These are phyloP conservation scores for Aspergillus biplanus DNA, from an alignment of 495 filamentous ascomycete genomes.

Conservation along the genomic window DNA sequence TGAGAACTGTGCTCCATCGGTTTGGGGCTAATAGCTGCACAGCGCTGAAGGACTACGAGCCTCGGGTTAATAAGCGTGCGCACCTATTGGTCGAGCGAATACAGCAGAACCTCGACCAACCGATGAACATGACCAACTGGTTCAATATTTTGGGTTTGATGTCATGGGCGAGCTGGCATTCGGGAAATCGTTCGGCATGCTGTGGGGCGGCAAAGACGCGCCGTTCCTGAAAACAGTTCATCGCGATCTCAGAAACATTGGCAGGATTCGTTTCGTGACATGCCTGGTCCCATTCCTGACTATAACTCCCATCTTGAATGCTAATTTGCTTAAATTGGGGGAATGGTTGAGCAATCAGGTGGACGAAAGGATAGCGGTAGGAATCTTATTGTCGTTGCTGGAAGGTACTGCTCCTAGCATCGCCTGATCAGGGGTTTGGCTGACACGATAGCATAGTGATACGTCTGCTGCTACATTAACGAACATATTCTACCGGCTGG, in stretches of 20 bases:
- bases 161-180: constrained; percentile 47
- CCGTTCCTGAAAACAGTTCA: neutral
- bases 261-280: neutral
- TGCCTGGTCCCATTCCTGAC: neutral
- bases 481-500: neutral
- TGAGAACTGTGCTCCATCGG: too few relatives aligned
- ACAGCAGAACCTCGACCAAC: neutral
- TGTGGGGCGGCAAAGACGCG: constrained; percentile 27
- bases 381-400: neutral
- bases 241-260: neutral
- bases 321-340: neutral
- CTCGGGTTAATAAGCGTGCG: neutral
- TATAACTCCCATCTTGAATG: neutral
- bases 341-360: too few relatives aligned
- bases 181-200: constrained; percentile 42
- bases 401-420: too few relatives aligned
- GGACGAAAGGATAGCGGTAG: neutral
- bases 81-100: neutral
- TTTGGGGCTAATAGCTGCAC: too few relatives aligned
- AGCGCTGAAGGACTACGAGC: neutral
- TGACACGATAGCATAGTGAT: neutral
- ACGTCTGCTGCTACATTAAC: neutral
- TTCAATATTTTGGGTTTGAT: constrained; percentile 43
- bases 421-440: too few relatives aligned
- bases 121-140: constrained; percentile 35